Base-by-base conservation (phyloP, 192 early-diverging fungal species). In the Coemansia sp. region DNA sequence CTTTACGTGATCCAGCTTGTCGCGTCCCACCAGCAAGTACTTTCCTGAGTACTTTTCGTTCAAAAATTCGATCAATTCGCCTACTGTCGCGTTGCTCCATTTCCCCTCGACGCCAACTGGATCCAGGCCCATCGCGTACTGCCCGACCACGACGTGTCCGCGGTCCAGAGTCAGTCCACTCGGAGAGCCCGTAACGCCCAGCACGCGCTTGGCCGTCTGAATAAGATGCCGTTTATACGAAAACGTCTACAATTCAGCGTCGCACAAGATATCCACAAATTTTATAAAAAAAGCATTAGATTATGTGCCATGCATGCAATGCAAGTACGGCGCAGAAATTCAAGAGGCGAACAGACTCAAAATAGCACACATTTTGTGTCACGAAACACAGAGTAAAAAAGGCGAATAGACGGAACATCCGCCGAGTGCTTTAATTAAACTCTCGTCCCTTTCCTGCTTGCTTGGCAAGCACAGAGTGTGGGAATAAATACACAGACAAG, bases 61-160 rank as follows among this genome's bases (percentile, higher is more conserved):
- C 16, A 98, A 83, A 22, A 90, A 81, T 43, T 85, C 69, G 62
- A 91, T 86, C 85, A 94, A 92, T 55, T 92, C 85, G 57, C 76
- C 69, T 1, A 98, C 95, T 1, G 81, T 75, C 2, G 83, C 82
- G 32, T 90, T 88, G 64, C 83, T 64, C 61, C 77, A 80, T 56
- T 93, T 93, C 49, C 87, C 83, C 47, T 89, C 88, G 9, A 97
- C 77, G 5, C 88, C 79, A 3, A 78, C 81, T 24, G 87, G 81
- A 65, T 98, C 95, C 56, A 98, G 93, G 11, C 94, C 96, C 68
- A 98, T 97, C 18, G 96, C 94, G 60, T 96, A 95, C 55, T 94
- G 94, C 11, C 92, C 93, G 52, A 97, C 88, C n/a, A 84, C 83
- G 4, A 95, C 93, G 20, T 85, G 85, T 35, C 89, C 85, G 8